These are phyloP conservation scores for Spathaspora girioi DNA, from an alignment of 805 yeast genomes.

Conservation along the genomic window DNA sequence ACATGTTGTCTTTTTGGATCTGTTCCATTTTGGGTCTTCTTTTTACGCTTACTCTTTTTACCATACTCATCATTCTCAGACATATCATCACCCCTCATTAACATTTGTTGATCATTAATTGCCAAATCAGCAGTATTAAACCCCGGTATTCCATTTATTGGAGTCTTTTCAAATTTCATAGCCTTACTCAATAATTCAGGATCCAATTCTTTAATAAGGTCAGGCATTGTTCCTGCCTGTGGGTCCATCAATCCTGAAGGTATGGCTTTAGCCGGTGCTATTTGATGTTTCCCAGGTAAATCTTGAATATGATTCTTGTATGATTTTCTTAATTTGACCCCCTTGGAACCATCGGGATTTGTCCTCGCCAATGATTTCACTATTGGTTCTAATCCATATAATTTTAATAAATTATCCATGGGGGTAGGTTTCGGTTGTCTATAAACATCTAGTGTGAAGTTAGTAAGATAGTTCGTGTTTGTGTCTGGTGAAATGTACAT, in stretches of 20 bases:
- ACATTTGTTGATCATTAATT: slow-evolving; percentile 44
- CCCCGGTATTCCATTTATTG: slow-evolving; percentile 71
- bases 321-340: slow-evolving; percentile 89
- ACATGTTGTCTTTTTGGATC: slow-evolving; percentile 36
- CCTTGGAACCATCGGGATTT: slow-evolving; percentile 85
- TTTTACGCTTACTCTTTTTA: slow-evolving; percentile 35
- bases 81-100: slow-evolving; percentile 39
- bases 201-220: slow-evolving; percentile 48
- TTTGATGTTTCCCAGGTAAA: slow-evolving; percentile 72
- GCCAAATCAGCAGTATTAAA: slow-evolving; percentile 69
- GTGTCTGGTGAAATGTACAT: slow-evolving; percentile 8
- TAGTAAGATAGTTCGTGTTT: neutral
- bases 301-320: slow-evolving; percentile 91
- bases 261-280: slow-evolving; percentile 46
- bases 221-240: slow-evolving; percentile 33
- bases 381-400: slow-evolving; percentile 64
- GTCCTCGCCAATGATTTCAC: slow-evolving; percentile 82
- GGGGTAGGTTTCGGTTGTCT: slow-evolving; percentile 62
- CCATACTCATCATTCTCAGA: slow-evolving; percentile 36
- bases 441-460: slow-evolving; percentile 4
- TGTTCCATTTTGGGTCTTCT: slow-evolving; percentile 29
- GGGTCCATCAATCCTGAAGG: slow-evolving; percentile 38
- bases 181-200: slow-evolving; percentile 45
- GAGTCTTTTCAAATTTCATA: slow-evolving; percentile 60
- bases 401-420: slow-evolving; percentile 59